Percentiles rank a stretch among this genome's conserved stretches.
Evolutionary conservation across 768 basidiomycete species (phyloP).

Genomic region (Phallus indusiatus): DNA sequence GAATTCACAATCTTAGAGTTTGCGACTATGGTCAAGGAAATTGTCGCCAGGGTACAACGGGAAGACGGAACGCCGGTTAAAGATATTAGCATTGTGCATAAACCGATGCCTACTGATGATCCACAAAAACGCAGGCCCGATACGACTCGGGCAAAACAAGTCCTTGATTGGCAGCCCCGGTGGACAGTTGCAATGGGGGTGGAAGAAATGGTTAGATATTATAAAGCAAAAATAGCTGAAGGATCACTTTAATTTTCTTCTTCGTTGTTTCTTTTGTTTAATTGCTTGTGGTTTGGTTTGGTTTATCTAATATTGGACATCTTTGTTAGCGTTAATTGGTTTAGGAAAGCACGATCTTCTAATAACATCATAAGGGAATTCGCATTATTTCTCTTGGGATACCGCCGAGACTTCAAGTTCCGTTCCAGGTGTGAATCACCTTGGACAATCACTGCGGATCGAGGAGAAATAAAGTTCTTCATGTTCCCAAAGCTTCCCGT

Average conservation of each 20-base stretch:
- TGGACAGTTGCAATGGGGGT: constrained; percentile 92
- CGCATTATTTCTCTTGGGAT: too few relatives aligned
- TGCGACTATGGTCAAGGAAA: constrained; percentile 83
- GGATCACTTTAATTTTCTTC: constrained; percentile 28
- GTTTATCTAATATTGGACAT: too few relatives aligned
- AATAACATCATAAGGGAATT: too few relatives aligned
- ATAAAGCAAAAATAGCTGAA: constrained; percentile 82
- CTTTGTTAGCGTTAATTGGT: too few relatives aligned
- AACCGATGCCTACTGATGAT: constrained; percentile 83
- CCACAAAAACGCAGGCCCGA: constrained; percentile 92
- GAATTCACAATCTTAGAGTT: constrained; percentile 96
- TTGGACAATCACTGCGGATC: too few relatives aligned
- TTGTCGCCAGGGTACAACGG: constrained; percentile 87
- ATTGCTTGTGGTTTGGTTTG: too few relatives aligned
- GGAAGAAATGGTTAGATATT: constrained; percentile 92
- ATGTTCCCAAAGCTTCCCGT: too few relatives aligned
- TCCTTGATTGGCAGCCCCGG: constrained; percentile 81
- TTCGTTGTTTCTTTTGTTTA: background rate
- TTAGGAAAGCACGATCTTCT: too few relatives aligned
- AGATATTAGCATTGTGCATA: constrained; percentile 62
- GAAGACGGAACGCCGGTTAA: constrained; percentile 56
- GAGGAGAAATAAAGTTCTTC: too few relatives aligned
- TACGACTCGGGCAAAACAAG: constrained; percentile 79
- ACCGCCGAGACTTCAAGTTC: too few relatives aligned
- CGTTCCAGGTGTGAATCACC: too few relatives aligned